Conservation (phyloP, 768 basidiomycete genomes). For the Postia placenta region DNA sequence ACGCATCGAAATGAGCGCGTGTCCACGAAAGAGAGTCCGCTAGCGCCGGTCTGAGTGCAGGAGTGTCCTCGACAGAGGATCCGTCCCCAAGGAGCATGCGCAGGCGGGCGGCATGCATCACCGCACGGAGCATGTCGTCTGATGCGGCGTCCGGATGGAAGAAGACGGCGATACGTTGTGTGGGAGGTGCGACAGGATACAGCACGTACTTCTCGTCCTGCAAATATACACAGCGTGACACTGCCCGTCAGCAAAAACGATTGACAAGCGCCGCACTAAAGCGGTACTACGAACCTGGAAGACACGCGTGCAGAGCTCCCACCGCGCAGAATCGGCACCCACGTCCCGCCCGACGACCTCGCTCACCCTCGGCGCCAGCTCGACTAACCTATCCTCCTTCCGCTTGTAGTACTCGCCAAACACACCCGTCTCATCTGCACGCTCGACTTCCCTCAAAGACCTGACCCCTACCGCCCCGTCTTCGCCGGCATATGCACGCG, state of each 20-base stretch:
- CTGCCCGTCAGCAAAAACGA: neutral
- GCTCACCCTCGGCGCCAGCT: conserved; percentile 16
- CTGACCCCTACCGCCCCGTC: conserved; percentile 2
- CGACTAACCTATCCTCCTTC: conserved; percentile 15
- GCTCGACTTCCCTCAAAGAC: conserved; percentile 15
- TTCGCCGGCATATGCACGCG: conserved; percentile 13
- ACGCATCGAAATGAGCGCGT: conserved; percentile 11
- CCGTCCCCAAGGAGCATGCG: conserved; percentile 3
- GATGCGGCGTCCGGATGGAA: conserved; percentile 17
- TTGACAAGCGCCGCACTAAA: neutral
- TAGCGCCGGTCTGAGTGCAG: conserved; percentile 7
- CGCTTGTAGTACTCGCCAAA: conserved; percentile 24
- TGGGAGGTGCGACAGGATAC: conserved; percentile 10
- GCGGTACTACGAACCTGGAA: conserved; percentile 17
- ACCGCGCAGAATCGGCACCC: conserved; percentile 10
- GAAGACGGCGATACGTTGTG: conserved; percentile 13
- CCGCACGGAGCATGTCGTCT: conserved; percentile 20
- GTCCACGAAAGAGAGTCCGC: conserved; percentile 10
- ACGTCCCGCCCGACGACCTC: conserved; percentile 13
- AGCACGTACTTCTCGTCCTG: conserved; percentile 22
- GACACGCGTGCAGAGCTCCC: conserved; percentile 17
- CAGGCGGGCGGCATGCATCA: conserved; percentile 19
- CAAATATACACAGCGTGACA: neutral
- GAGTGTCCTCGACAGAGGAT: neutral
- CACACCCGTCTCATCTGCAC: conserved; percentile 11